Evolutionary conservation across 2,329 filamentous ascomycete genomes (phyloP), one percentile per base, ranked within the genome.

Genomic region (Gaeumannomyces tritici): DNA sequence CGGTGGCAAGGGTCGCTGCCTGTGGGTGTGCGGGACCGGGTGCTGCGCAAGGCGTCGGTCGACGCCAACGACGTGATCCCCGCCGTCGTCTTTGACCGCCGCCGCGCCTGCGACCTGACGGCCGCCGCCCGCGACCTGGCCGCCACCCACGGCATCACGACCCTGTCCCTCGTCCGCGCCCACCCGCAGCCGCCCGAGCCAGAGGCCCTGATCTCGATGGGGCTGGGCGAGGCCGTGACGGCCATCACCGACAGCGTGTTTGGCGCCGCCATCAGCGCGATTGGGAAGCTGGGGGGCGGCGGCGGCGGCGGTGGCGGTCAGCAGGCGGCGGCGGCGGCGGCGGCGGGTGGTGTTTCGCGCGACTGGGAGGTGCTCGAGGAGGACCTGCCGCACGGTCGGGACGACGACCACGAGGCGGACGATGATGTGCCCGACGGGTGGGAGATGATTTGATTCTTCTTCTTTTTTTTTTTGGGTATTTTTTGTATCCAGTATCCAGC

Each of bases 21-120:
- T 2, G 15, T 15, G 3, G 51, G 60, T 6, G 27, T 24, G 5
- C 6, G 26, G 24, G 57, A 42, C n/a, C 59, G 55, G n/a, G 28
- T 63, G 8, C 55, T 58, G 24, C 62, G 62, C 59, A 63, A 63
- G 55, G 42, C 58, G 21, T 63, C 62, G 24, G 62, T 63, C 31
- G 62, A 63, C 62, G 18, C 56, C 9, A 61, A 63, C 35, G 61
- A 62, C 31, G 24, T 62, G 9, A 60, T 62, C 57, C 61, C 61
- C 12, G 26, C 60, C 55, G 15, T 47, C 29, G 60, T 61, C n/a
- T 61, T 61, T 9, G 28, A 61, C 4, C 12, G 60, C n/a, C 54
- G 24, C 24, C 18, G 60, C 7, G 24, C 24, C 7, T 13, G 24
- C 11, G 47, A 24, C 12, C 55, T 61, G n/a, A 18, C 27, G 5